Evolutionary conservation across 495 filamentous ascomycete species (phyloP).

Genomic region (Collariella sp.): DNA sequence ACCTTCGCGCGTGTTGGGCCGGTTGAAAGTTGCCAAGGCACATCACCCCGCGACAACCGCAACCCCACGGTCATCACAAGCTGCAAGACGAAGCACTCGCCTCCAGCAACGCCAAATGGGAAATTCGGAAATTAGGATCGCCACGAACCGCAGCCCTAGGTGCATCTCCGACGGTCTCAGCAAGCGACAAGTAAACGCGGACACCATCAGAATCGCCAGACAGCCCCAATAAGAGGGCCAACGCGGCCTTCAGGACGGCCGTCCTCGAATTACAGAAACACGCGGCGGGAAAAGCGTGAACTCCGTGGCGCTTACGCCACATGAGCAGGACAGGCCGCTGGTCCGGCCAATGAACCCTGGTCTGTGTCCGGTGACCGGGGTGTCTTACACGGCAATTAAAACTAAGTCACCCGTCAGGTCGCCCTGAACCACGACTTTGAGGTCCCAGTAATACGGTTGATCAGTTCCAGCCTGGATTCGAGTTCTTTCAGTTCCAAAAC

Average conservation of each 20-base stretch:
- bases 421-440: slow-evolving; percentile 8
- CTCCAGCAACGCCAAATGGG: too few species aligned
- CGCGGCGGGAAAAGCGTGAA: not conserved
- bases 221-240: not conserved
- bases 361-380: slow-evolving; percentile 8
- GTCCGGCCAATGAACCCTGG: not conserved
- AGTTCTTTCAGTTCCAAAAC: not conserved
- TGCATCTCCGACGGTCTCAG: too few species aligned
- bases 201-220: not conserved
- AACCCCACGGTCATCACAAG: too few species aligned
- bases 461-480: not conserved
- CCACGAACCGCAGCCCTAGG: not conserved
- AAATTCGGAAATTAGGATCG: not conserved
- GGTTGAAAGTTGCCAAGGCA: too few species aligned
- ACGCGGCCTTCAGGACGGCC: not conserved
- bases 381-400: slow-evolving; percentile 5
- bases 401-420: slow-evolving; percentile 10
- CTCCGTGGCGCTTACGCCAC: not conserved
- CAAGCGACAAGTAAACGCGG: too few species aligned
- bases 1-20: too few species aligned
- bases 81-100: too few species aligned
- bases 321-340: not conserved
- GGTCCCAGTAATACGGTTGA: slow-evolving; percentile 3
- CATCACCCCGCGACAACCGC: too few species aligned
- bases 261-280: not conserved